phyloP scores from a whole-genome alignment of 2,329 filamentous ascomycete genomes.

The Fusarium heterosporum region DNA sequence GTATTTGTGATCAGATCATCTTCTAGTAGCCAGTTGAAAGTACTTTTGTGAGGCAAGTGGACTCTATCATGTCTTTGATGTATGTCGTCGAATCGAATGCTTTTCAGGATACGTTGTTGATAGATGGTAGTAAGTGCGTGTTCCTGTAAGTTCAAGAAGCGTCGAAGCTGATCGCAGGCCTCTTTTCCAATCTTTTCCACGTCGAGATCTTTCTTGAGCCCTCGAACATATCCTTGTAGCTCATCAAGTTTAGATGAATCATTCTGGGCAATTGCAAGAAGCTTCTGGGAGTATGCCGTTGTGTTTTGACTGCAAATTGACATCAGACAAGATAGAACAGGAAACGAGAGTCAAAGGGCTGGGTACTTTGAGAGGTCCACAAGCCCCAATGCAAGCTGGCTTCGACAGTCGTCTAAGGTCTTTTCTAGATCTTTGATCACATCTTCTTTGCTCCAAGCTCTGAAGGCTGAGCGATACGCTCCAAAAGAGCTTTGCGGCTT shows the following conservation, averaged over 20 bases:
- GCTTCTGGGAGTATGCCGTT: neutral
- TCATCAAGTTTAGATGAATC: neutral
- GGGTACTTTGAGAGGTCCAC: neutral
- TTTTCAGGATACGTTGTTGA: neutral
- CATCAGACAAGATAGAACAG: neutral
- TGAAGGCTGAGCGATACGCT: neutral
- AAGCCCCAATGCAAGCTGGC: neutral
- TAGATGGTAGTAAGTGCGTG: neutral
- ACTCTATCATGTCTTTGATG: neutral
- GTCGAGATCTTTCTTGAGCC: neutral
- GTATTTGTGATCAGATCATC: neutral
- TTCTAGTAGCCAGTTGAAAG: slow-evolving; percentile 2
- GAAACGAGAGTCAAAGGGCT: too few relatives aligned
- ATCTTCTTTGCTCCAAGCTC: neutral
- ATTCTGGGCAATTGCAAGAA: neutral
- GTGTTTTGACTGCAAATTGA: neutral
- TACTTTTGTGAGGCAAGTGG: neutral
- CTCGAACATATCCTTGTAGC: neutral
- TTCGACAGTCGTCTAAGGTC: neutral
- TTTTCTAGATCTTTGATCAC: neutral
- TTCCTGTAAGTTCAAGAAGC: neutral
- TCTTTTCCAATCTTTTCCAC: neutral
- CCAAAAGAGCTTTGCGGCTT: neutral
- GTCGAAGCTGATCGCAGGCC: neutral
- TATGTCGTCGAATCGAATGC: neutral